Percentiles rank a stretch among this genome's conserved stretches.
Conservation (phyloP, 805 yeast genomes). For the Tetrapisispora arboricola region DNA sequence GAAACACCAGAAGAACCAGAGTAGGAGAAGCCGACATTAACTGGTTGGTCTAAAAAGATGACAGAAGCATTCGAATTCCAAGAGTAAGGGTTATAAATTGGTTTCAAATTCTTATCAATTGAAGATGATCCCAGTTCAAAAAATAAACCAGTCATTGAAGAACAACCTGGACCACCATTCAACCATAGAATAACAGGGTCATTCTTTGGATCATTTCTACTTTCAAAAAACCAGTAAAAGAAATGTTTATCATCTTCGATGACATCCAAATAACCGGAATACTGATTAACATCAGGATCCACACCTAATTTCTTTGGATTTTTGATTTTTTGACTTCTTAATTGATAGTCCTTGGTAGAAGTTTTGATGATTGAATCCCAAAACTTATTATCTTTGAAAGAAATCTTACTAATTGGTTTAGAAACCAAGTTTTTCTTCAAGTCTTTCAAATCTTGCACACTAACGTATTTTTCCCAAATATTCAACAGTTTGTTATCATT, state of each 20-base stretch:
- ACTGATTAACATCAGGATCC: constrained; percentile 63
- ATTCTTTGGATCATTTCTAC: constrained; percentile 72
- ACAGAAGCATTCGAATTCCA: constrained; percentile 91
- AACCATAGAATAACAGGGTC: constrained; percentile 86
- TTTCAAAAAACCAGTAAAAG: constrained; percentile 90
- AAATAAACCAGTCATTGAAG: constrained; percentile 79
- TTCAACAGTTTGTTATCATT: not conserved
- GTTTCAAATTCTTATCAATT: constrained; percentile 52
- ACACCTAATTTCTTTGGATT: constrained; percentile 44
- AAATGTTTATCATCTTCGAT: constrained; percentile 63
- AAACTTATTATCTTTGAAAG: constrained; percentile 10
- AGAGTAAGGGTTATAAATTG: constrained; percentile 70
- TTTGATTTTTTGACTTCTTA: constrained; percentile 17
- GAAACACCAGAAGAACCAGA: constrained; percentile 40
- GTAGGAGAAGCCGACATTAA: constrained; percentile 84
- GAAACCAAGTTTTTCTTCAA: constrained; percentile 27
- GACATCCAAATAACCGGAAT: constrained; percentile 75
- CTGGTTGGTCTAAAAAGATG: constrained; percentile 88
- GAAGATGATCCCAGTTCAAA: constrained; percentile 88
- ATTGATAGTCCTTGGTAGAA: constrained; percentile 6
- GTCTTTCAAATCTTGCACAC: not conserved
- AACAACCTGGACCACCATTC: constrained; percentile 96
- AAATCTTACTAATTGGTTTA: constrained; percentile 32
- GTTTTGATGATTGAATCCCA: constrained; percentile 13
- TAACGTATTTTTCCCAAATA: constrained; percentile 1